A percentile compares a stretch with the other conserved stretches of the same genome.
phyloP scores from a whole-genome alignment of 2,329 filamentous ascomycete genomes.

The Paradendryphiella salina region DNA sequence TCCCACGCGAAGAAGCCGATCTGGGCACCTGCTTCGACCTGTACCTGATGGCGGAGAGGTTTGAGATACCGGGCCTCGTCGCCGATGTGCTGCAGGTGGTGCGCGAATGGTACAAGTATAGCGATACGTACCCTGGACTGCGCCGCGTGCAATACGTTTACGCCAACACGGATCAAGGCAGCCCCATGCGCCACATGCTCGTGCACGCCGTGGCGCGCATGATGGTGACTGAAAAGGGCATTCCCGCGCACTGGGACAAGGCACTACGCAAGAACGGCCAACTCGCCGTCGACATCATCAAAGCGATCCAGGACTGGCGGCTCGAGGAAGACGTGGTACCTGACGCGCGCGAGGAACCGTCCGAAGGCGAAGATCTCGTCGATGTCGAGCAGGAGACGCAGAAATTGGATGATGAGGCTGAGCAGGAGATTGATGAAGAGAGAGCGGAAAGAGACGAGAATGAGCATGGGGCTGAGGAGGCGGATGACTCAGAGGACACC shows the following conservation, averaged over 20 bases:
- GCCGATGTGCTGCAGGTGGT: slow-evolving; percentile 56
- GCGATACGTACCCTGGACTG: slow-evolving; percentile 57
- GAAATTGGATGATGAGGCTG: slow-evolving; percentile 41
- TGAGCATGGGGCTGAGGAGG: slow-evolving; percentile 3
- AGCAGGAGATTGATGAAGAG: slow-evolving; percentile 34
- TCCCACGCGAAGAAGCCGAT: slow-evolving; percentile 56
- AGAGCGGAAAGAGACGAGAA: slow-evolving; percentile 26
- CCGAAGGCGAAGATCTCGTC: slow-evolving; percentile 46
- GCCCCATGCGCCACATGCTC: slow-evolving; percentile 55
- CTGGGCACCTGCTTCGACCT: slow-evolving; percentile 57
- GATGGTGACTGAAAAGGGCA: slow-evolving; percentile 54
- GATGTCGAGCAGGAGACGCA: slow-evolving; percentile 43
- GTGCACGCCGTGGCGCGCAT: slow-evolving; percentile 55
- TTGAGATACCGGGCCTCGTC: slow-evolving; percentile 54
- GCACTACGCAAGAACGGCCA: slow-evolving; percentile 59
- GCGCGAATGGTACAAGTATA: slow-evolving; percentile 56
- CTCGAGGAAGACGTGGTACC: slow-evolving; percentile 55
- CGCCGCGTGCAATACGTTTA: slow-evolving; percentile 59
- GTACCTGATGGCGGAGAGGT: slow-evolving; percentile 59
- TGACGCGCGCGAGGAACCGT: slow-evolving; percentile 53
- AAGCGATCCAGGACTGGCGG: slow-evolving; percentile 58
- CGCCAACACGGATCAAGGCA: slow-evolving; percentile 53
- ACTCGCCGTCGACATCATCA: slow-evolving; percentile 59
- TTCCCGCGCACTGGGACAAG: slow-evolving; percentile 59
- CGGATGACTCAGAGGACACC: slow-evolving; percentile 28